These are phyloP conservation scores for Cupressus sempervirens DNA, from an alignment of 75 land plant species.

Conservation along the genomic window DNA sequence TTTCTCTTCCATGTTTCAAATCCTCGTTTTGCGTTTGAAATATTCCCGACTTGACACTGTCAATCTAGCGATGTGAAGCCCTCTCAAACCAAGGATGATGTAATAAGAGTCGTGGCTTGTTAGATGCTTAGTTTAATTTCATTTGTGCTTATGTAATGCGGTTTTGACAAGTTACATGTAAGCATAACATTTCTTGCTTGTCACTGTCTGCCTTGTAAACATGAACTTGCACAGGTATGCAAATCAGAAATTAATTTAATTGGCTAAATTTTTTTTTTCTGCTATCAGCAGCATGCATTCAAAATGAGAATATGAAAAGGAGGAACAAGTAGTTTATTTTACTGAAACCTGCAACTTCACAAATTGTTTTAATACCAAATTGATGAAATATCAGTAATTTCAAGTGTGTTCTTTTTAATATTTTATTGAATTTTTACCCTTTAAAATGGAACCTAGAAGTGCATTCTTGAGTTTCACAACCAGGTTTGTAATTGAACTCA, in stretches of 20 bases:
- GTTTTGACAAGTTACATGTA: no score
- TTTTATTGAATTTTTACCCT: not conserved
- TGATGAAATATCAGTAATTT: no score
- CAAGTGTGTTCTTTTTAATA: no score
- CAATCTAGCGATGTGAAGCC: no score
- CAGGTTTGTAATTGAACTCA: not conserved
- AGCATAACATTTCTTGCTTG: not conserved
- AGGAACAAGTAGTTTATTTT: not conserved
- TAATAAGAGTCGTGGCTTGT: no score
- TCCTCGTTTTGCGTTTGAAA: no score
- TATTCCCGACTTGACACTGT: no score
- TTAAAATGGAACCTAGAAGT: not conserved
- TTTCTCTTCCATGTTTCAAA: no score
- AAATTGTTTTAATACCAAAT: no score
- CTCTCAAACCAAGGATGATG: no score
- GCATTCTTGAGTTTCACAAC: not conserved
- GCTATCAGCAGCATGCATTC: not conserved
- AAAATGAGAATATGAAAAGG: not conserved
- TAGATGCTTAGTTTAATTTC: no score
- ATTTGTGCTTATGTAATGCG: no score
- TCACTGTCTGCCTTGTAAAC: not conserved
- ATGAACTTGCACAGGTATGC: not conserved
- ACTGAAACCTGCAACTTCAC: not conserved
- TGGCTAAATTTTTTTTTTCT: not conserved
- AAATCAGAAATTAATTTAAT: not conserved